A percentile compares a stretch with the other conserved stretches of the same genome.
These are phyloP conservation scores for Prunella vulgaris DNA, from an alignment of 257 asterid genomes.

Conservation along the genomic window DNA sequence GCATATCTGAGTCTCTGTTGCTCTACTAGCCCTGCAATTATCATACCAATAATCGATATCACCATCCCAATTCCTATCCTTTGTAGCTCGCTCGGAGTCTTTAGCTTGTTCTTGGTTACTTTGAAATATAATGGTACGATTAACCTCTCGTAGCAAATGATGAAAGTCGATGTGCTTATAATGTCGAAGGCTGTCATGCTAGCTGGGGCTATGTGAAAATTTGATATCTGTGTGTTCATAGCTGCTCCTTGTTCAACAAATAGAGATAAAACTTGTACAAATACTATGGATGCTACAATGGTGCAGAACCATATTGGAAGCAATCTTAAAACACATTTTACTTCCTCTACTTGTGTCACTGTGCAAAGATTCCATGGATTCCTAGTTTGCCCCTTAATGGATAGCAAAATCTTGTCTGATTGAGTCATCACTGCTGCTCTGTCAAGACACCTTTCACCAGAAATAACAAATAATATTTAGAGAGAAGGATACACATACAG, in stretches of 20 bases:
- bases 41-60: constrained; percentile 55
- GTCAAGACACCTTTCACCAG: constrained; percentile 57
- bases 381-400: constrained; percentile 42
- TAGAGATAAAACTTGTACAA: constrained; percentile 75
- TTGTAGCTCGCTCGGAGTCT: constrained; percentile 56
- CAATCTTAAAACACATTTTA: constrained; percentile 62
- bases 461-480: background rate
- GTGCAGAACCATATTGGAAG: constrained; percentile 88
- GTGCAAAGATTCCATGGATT: constrained; percentile 73
- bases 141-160: constrained; percentile 64
- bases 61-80: constrained; percentile 76
- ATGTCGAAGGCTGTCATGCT: constrained; percentile 82
- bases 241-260: constrained; percentile 85
- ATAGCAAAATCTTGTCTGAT: constrained; percentile 38
- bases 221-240: constrained; percentile 50
- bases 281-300: constrained; percentile 59
- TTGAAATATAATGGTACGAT: constrained; percentile 56
- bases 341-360: constrained; percentile 83
- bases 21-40: constrained; percentile 64
- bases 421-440: constrained; percentile 59
- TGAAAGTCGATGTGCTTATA: constrained; percentile 69
- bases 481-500: background rate
- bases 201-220: constrained; percentile 67
- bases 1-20: constrained; percentile 50
- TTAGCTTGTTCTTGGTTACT: constrained; percentile 46